Percentiles rank a stretch among this genome's conserved stretches.
phyloP scores from a whole-genome alignment of 2,329 filamentous ascomycete species.

The Pezicula neosporulosa region DNA sequence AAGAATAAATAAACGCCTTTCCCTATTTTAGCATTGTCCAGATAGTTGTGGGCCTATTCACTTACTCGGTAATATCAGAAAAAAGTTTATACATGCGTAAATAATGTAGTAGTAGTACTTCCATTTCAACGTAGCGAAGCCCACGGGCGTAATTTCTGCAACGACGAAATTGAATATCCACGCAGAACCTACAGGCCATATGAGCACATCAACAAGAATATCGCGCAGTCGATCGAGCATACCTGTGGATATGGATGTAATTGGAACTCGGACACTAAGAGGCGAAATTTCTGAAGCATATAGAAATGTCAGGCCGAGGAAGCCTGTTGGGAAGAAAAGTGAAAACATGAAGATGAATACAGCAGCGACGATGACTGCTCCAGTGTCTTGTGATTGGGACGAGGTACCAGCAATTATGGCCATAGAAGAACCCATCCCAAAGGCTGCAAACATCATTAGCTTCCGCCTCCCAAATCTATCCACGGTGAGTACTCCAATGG shows the following conservation, averaged over 20 bases:
- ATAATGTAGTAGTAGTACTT: constrained; percentile 7
- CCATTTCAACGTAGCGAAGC: constrained; percentile 3
- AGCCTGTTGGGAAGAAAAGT: constrained; percentile 53
- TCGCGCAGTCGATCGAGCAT: constrained; percentile 90
- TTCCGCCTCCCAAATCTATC: constrained; percentile 60
- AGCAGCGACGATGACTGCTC: constrained; percentile 35
- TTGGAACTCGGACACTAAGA: constrained; percentile 52
- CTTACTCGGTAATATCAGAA: constrained; percentile 1
- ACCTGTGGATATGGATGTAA: constrained; percentile 78
- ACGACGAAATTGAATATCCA: constrained; percentile 7
- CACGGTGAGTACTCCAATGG: constrained; percentile 27
- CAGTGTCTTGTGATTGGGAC: constrained; percentile 35
- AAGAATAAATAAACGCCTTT: constrained; percentile 12
- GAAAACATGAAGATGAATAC: constrained; percentile 57
- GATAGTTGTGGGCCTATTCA: neutral
- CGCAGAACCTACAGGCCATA: constrained; percentile 1
- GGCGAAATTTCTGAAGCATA: constrained; percentile 56
- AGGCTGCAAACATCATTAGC: constrained; percentile 67
- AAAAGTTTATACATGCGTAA: constrained; percentile 4
- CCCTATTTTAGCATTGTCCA: neutral
- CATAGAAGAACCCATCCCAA: constrained; percentile 61
- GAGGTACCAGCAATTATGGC: constrained; percentile 52
- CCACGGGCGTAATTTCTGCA: constrained; percentile 7
- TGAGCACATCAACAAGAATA: constrained; percentile 85
- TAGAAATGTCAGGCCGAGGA: constrained; percentile 57